Base-by-base conservation (phyloP, 257 asterid genomes). In the Ehretia macrophylla region DNA sequence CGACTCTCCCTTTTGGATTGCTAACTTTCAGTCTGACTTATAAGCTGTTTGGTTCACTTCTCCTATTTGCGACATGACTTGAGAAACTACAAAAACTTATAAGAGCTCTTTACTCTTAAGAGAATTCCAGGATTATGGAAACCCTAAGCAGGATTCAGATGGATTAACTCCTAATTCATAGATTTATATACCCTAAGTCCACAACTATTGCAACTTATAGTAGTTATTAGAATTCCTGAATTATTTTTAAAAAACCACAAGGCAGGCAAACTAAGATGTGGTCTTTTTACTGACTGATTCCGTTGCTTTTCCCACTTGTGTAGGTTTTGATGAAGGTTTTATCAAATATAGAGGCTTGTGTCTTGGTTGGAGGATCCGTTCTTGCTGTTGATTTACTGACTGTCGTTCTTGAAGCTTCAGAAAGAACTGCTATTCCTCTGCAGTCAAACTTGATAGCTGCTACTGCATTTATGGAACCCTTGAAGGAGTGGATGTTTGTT, bases 401-500 rank as follows among this genome's bases (percentile, higher is more conserved):
- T 17, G 89, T 70, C 54, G 86, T 83, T 68, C 97, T 86, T 65
- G 99, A 93, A 78, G 95, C 99, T 80, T 87, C 96, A 46, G 99
- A 93, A 76, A 79, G 99, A 75, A 89, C 97, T 59, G 84, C 94
- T 72, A 93, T 93, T 71, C 99, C 99, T 17, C 73, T 93, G 77
- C 99, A 93, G 75, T 93, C 97, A 46, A 93, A 93, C 71, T 75
- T 93, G 79, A 88, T 93, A 66, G 99, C 99, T 63, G 95, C 99
- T 68, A 76, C 86, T 81, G 96, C 99, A 61, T 93, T 93, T 74
- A 86, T 84, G 95, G 99, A 93, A 69, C 99, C 99, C 14, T 62
- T 80, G 64, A 93, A 93, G 81, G 97, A 88, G 75, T 93, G 99
- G 99, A 84, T 77, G 90, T 82, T 83, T 68, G 72, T 79, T 10